Percentiles rank a stretch among this genome's conserved stretches.
Conservation (phyloP, 1,284 basidiomycete species). For the Pseudozyma thailandica region DNA sequence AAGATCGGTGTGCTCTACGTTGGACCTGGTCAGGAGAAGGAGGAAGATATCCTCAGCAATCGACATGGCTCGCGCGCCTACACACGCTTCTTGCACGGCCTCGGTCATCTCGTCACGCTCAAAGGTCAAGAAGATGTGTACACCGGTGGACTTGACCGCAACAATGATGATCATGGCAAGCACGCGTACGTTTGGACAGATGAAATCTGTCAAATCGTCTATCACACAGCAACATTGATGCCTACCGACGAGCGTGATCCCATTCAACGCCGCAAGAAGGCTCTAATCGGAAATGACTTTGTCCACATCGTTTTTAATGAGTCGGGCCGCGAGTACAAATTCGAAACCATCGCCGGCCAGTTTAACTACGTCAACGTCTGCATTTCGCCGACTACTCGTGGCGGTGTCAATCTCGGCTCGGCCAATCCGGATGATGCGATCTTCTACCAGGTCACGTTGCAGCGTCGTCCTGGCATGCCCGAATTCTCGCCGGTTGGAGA, state of each 20-base stretch:
- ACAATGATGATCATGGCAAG: slow-evolving; percentile 78
- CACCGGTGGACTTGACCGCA: slow-evolving; percentile 87
- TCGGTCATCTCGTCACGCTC: slow-evolving; percentile 89
- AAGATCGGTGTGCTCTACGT: slow-evolving; percentile 97
- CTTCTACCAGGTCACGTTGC: slow-evolving; percentile 66
- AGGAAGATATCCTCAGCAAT: slow-evolving; percentile 88
- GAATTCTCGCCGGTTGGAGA: slow-evolving; percentile 65
- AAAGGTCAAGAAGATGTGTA: slow-evolving; percentile 85
- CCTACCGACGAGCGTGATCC: slow-evolving; percentile 71
- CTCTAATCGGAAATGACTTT: slow-evolving; percentile 67
- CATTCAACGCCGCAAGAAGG: slow-evolving; percentile 59
- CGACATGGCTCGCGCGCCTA: slow-evolving; percentile 93
- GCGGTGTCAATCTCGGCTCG: slow-evolving; percentile 57
- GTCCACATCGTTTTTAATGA: slow-evolving; percentile 89
- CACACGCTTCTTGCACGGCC: slow-evolving; percentile 86
- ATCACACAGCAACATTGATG: slow-evolving; percentile 97
- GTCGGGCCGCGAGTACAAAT: slow-evolving; percentile 74
- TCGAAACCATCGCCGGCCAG: slow-evolving; percentile 88
- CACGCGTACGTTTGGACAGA: slow-evolving; percentile 93
- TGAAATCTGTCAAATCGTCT: slow-evolving; percentile 93
- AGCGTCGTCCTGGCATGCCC: slow-evolving; percentile 59
- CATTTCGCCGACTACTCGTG: slow-evolving; percentile 71
- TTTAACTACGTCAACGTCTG: slow-evolving; percentile 99
- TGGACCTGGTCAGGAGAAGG: slow-evolving; percentile 85
- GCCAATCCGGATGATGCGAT: slow-evolving; percentile 60